Evolutionary conservation across 2,329 filamentous ascomycete species (phyloP).

Genomic region (Trichophyton rubrum): DNA sequence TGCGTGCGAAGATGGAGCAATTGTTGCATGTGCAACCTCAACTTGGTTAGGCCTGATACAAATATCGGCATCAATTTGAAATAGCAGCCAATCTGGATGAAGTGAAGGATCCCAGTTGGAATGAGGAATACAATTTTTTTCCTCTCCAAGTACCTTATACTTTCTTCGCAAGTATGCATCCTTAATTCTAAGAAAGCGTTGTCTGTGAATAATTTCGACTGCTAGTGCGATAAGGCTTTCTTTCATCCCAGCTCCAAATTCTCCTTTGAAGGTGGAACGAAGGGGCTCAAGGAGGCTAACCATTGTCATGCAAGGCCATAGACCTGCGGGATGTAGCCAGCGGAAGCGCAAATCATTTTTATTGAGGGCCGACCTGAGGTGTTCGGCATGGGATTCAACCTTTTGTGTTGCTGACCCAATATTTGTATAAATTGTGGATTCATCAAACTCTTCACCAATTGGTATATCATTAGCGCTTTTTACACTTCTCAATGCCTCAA

Average conservation of each 20-base stretch:
- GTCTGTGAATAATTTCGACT: constrained; percentile 19
- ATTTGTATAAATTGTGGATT: neutral
- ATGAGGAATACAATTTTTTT: constrained; percentile 40
- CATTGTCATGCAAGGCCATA: constrained; percentile 34
- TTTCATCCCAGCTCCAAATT: constrained; percentile 8
- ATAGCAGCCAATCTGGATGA: constrained; percentile 50
- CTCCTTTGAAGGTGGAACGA: constrained; percentile 18
- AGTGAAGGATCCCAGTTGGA: constrained; percentile 44
- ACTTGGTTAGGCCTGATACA: constrained; percentile 51
- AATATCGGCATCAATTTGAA: constrained; percentile 55
- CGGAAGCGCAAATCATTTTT: constrained; percentile 17
- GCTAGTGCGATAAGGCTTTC: constrained; percentile 15
- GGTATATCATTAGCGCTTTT: neutral
- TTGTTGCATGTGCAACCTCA: constrained; percentile 49
- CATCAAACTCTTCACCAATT: neutral
- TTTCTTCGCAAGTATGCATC: constrained; percentile 7
- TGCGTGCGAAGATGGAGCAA: constrained; percentile 37
- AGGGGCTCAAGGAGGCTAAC: constrained; percentile 34
- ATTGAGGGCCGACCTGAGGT: constrained; percentile 16
- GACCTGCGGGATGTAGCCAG: constrained; percentile 29
- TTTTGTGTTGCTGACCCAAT: constrained; percentile 14
- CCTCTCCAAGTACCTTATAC: constrained; percentile 22
- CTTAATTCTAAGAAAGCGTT: constrained; percentile 20
- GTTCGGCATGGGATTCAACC: constrained; percentile 11
- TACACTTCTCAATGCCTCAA: constrained; percentile 20